phyloP scores from a whole-genome alignment of 371 early-diverging fungal species.

The Mortierella polycephala region DNA sequence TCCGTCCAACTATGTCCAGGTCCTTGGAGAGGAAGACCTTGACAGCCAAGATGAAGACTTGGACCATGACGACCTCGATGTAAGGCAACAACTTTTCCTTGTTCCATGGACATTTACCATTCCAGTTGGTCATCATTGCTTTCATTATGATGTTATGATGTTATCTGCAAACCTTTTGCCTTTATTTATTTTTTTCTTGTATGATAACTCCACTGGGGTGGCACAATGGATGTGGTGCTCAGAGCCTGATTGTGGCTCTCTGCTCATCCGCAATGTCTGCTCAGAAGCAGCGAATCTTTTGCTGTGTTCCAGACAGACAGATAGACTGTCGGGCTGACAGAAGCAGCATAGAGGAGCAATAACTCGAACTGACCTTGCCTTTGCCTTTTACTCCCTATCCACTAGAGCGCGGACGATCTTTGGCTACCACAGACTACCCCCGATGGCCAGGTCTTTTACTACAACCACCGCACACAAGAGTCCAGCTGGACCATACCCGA shows the following conservation, averaged over 20 bases:
- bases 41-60: slow-evolving; percentile 46
- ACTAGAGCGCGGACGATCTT: slow-evolving; percentile 47
- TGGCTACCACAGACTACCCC: slow-evolving; percentile 61
- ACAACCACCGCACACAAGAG: slow-evolving; percentile 67
- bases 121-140: too few species aligned
- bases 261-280: background rate
- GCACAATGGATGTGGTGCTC: too few species aligned
- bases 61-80: slow-evolving; percentile 38
- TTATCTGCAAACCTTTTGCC: background rate
- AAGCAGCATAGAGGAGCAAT: too few species aligned
- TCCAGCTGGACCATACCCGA: slow-evolving; percentile 64
- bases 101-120: background rate
- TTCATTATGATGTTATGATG: background rate
- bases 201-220: too few species aligned
- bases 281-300: too few species aligned
- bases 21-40: slow-evolving; percentile 46
- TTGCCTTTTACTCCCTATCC: background rate
- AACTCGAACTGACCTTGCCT: too few species aligned
- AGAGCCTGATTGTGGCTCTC: background rate
- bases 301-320: background rate
- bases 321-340: background rate
- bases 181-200: too few species aligned
- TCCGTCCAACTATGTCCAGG: slow-evolving; percentile 69
- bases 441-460: slow-evolving; percentile 69
- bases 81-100: slow-evolving; percentile 16